Conservation (phyloP, 345 rosid genomes). For the Eutrema yunnanense region DNA sequence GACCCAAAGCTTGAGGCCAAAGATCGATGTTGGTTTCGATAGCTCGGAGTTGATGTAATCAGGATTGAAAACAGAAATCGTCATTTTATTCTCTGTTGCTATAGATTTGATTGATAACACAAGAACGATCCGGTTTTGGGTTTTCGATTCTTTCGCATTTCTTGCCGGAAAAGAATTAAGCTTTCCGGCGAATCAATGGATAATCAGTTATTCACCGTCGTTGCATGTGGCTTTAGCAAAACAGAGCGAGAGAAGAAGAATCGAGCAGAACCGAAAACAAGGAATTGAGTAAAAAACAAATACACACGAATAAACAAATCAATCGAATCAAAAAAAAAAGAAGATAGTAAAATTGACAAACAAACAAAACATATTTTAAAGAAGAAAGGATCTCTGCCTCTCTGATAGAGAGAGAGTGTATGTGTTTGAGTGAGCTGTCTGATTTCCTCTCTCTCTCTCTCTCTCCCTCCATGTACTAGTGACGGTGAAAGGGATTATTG, state of each 20-base stretch:
- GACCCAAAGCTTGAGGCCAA: slow-evolving; percentile 87
- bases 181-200: slow-evolving; percentile 22
- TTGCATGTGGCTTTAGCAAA: slow-evolving; percentile 23
- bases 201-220: slow-evolving; percentile 19
- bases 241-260: slow-evolving; percentile 23
- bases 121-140: not conserved
- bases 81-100: not conserved
- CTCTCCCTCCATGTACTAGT: not conserved
- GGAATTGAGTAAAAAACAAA: slow-evolving; percentile 10
- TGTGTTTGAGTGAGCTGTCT: slow-evolving; percentile 31
- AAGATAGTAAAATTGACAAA: not conserved
- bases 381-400: not conserved
- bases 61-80: slow-evolving; percentile 61
- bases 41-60: slow-evolving; percentile 65
- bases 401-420: not conserved
- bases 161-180: slow-evolving; percentile 6
- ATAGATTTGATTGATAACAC: not conserved
- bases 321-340: not conserved
- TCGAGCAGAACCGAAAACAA: slow-evolving; percentile 4
- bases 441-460: not conserved
- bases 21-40: slow-evolving; percentile 82
- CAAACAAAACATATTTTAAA: not conserved
- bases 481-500: not conserved
- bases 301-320: slow-evolving; percentile 6
- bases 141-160: slow-evolving; percentile 14